Evolutionary conservation across 1,139 yeast species (phyloP).

Genomic region (Hansenula lynferdii): DNA sequence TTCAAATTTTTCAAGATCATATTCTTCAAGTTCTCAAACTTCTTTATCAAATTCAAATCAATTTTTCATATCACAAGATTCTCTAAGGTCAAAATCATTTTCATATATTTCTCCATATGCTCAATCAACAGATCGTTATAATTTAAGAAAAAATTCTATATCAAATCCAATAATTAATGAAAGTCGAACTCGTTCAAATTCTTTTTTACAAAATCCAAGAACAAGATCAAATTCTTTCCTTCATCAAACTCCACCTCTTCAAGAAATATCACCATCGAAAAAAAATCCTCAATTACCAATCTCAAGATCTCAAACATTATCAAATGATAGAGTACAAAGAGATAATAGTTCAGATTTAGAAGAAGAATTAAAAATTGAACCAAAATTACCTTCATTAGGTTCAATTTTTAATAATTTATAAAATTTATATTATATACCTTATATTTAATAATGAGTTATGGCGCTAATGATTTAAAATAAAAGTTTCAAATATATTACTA

Average conservation of each 20-base stretch:
- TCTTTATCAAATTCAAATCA: too few relatives aligned
- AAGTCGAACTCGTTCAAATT: not conserved
- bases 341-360: too few relatives aligned
- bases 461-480: too few relatives aligned
- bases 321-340: not conserved
- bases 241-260: not conserved
- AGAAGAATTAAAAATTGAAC: slow-evolving; percentile 8
- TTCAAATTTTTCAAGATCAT: slow-evolving; percentile 8
- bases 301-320: too few relatives aligned
- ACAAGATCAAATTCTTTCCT: not conserved
- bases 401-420: slow-evolving; percentile 14
- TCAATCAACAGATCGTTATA: slow-evolving; percentile 9
- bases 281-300: too few relatives aligned
- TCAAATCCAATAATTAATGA: slow-evolving; percentile 1
- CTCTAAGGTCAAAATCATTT: slow-evolving; percentile 13
- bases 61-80: slow-evolving; percentile 2
- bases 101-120: slow-evolving; percentile 11
- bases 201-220: not conserved
- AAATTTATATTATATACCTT: too few relatives aligned
- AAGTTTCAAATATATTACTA: too few relatives aligned
- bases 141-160: slow-evolving; percentile 10
- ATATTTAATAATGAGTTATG: not conserved
- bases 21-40: too few relatives aligned
- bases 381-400: slow-evolving; percentile 13
- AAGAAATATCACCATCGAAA: too few relatives aligned